Conservation (phyloP, 106 monocot species). For the Amphibolis antarctica region DNA sequence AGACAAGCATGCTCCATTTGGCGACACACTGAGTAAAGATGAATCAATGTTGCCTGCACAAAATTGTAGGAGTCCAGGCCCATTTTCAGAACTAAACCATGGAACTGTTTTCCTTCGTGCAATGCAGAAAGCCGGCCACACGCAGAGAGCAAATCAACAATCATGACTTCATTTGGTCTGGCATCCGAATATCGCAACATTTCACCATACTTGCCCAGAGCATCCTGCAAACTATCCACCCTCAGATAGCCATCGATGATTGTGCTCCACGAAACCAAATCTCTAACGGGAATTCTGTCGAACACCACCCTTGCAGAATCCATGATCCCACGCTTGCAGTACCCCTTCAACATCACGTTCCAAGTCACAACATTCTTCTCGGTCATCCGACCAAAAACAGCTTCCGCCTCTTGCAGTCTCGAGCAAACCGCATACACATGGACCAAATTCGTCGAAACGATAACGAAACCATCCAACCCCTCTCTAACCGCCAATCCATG, state of each 20-base stretch:
- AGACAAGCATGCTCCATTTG: slow-evolving; percentile 29
- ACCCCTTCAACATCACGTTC: slow-evolving; percentile 71
- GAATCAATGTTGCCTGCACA: slow-evolving; percentile 49
- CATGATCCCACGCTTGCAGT: slow-evolving; percentile 42
- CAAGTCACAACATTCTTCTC: slow-evolving; percentile 52
- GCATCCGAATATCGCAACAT: slow-evolving; percentile 22
- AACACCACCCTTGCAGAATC: slow-evolving; percentile 30
- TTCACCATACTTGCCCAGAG: slow-evolving; percentile 21
- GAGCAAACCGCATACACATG: slow-evolving; percentile 27
- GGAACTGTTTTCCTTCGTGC: slow-evolving; percentile 50
- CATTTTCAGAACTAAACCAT: slow-evolving; percentile 30
- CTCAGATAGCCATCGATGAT: slow-evolving; percentile 49
- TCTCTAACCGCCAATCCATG: slow-evolving; percentile 29
- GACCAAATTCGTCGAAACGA: slow-evolving; percentile 69
- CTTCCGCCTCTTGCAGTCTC: slow-evolving; percentile 19
- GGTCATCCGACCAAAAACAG: slow-evolving; percentile 27
- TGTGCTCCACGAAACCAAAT: slow-evolving; percentile 68
- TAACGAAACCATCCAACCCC: slow-evolving; percentile 28
- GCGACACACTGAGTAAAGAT: slow-evolving; percentile 40
- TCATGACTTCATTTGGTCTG: slow-evolving; percentile 50
- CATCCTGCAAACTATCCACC: slow-evolving; percentile 25
- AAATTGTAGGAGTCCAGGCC: slow-evolving; percentile 43
- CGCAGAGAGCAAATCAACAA: slow-evolving; percentile 47
- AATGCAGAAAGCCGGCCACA: slow-evolving; percentile 29
- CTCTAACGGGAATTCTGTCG: slow-evolving; percentile 35